A percentile compares a stretch with the other conserved stretches of the same genome.
Conservation (phyloP, 768 basidiomycete genomes). For the Auriscalpium vulgare region DNA sequence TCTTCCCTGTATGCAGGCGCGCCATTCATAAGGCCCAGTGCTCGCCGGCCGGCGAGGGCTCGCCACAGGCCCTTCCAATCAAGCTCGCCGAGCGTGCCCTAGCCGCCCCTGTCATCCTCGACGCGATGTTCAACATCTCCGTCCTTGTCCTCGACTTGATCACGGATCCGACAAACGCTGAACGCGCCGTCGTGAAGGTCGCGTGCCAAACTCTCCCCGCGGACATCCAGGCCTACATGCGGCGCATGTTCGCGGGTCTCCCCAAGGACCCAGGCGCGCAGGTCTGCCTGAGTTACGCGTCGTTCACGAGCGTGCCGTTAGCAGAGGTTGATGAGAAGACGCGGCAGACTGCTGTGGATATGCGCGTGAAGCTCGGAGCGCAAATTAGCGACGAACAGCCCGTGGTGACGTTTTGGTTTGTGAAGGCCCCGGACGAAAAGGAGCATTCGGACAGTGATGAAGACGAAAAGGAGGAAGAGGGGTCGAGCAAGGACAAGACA, state of each 20-base stretch:
- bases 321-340: background rate
- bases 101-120: background rate
- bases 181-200: background rate
- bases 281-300: background rate
- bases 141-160: background rate
- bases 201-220: background rate
- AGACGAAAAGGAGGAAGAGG: background rate
- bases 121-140: background rate
- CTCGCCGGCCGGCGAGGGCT: background rate
- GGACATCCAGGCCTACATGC: background rate
- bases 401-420: background rate
- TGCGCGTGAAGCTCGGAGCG: background rate
- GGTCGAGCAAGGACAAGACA: background rate
- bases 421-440: background rate
- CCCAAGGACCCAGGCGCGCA: background rate
- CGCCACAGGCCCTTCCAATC: background rate
- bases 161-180: background rate
- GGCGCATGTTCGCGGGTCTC: background rate
- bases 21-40: background rate
- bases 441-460: background rate
- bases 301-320: background rate
- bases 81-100: background rate
- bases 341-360: background rate
- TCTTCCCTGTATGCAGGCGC: background rate
- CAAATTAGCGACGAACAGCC: background rate